phyloP scores from a whole-genome alignment of 2,329 filamentous ascomycete species.

The Fusarium equiseti region DNA sequence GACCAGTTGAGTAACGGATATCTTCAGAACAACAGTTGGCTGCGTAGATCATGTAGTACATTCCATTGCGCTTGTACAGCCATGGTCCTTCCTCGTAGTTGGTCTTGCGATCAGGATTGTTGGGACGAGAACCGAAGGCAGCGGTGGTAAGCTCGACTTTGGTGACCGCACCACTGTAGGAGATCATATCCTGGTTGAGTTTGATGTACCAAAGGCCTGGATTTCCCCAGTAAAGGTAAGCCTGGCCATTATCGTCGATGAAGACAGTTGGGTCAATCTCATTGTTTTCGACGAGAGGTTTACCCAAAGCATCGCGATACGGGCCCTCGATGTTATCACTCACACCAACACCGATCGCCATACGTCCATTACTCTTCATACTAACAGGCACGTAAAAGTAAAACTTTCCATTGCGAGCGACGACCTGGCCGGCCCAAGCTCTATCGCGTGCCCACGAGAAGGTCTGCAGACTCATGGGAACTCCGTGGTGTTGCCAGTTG shows the following conservation, averaged over 20 bases:
- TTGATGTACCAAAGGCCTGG: slow-evolving; percentile 52
- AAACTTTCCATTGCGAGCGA: slow-evolving; percentile 51
- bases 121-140: background rate
- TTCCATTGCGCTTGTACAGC: slow-evolving; percentile 52
- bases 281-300: slow-evolving; percentile 54
- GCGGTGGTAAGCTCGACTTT: slow-evolving; percentile 1
- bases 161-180: slow-evolving; percentile 10
- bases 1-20: slow-evolving; percentile 19
- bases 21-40: slow-evolving; percentile 47
- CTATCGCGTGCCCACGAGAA: slow-evolving; percentile 54
- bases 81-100: slow-evolving; percentile 56
- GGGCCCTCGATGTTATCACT: slow-evolving; percentile 52
- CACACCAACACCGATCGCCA: slow-evolving; percentile 56
- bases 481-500: slow-evolving; percentile 52
- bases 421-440: slow-evolving; percentile 54
- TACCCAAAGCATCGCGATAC: slow-evolving; percentile 51
- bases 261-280: slow-evolving; percentile 55
- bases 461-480: slow-evolving; percentile 46
- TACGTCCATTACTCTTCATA: slow-evolving; percentile 47
- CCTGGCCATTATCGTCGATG: slow-evolving; percentile 52
- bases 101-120: slow-evolving; percentile 36
- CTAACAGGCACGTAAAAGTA: slow-evolving; percentile 55
- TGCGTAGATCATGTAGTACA: slow-evolving; percentile 57
- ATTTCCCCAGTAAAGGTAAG: slow-evolving; percentile 56
- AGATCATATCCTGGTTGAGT: slow-evolving; percentile 53